Evolutionary conservation across 169 alveolate genomes (phyloP).

Genomic region (Plasmodium falciparum): DNA sequence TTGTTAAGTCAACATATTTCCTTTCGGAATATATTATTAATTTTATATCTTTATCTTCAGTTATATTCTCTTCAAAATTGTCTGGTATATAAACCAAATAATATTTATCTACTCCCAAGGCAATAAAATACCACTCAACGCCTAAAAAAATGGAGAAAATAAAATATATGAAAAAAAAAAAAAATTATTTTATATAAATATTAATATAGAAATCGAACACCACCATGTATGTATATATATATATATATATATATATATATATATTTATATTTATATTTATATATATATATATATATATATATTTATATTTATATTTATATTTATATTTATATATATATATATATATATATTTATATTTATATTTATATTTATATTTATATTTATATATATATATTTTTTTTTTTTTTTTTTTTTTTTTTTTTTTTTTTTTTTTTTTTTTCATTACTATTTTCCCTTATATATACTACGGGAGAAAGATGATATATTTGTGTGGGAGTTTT

Average conservation of each 20-base stretch:
- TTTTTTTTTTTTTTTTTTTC: not conserved
- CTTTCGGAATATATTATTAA: constrained; percentile 18
- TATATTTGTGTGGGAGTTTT: constrained; percentile 30
- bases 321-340: not conserved
- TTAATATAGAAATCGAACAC: not conserved
- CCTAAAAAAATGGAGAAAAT: constrained; percentile 1
- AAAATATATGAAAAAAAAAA: not conserved
- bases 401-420: no score
- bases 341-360: not conserved
- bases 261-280: no score
- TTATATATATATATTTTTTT: no score
- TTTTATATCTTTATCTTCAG: constrained; percentile 39
- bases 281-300: no score
- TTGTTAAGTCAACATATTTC: constrained; percentile 65
- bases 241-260: no score
- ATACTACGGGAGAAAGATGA: constrained; percentile 64
- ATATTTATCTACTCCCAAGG: constrained; percentile 50
- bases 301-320: no score
- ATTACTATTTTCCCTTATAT: constrained; percentile 59
- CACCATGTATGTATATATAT: not conserved
- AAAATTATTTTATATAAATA: not conserved
- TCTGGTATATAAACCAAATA: constrained; percentile 63
- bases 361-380: no score
- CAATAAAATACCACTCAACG: constrained; percentile 61
- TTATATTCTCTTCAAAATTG: constrained; percentile 63